Evolutionary conservation across 495 filamentous ascomycete species (phyloP).

Genomic region (Staphylotrichum longicolle): DNA sequence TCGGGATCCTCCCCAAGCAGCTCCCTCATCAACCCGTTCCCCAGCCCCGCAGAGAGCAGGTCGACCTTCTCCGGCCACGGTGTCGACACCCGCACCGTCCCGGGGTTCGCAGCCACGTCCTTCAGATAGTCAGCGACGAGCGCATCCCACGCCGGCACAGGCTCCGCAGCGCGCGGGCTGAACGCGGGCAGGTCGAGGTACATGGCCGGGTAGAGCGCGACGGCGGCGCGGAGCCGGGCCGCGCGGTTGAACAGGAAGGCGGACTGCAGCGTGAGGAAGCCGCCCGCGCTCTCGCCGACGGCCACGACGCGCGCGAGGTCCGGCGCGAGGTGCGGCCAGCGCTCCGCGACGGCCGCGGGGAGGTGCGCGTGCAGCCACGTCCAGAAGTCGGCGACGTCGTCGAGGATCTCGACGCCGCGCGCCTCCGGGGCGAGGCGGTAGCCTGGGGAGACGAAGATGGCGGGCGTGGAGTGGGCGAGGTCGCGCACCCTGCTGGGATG

Average conservation of each 20-base stretch:
- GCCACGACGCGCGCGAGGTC: conserved; percentile 21
- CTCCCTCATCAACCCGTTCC: conserved; percentile 12
- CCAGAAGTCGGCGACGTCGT: conserved; percentile 53
- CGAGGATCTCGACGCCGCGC: conserved; percentile 46
- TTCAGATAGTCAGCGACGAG: conserved; percentile 17
- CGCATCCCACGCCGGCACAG: background rate
- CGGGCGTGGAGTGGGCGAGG: conserved; percentile 15
- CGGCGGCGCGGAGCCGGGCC: conserved; percentile 18
- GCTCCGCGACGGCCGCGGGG: conserved; percentile 1
- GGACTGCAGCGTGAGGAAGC: conserved; percentile 40
- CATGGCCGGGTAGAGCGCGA: conserved; percentile 21
- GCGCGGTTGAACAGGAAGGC: conserved; percentile 23
- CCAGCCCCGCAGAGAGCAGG: conserved; percentile 9
- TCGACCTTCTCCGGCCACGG: conserved; percentile 13
- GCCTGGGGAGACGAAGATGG: conserved; percentile 31
- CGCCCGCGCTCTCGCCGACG: conserved; percentile 39
- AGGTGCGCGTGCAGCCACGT: conserved; percentile 40
- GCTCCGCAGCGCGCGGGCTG: background rate
- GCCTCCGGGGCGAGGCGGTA: conserved; percentile 55
- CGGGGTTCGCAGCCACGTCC: background rate
- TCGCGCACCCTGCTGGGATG: conserved; percentile 11
- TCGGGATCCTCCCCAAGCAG: conserved; percentile 17
- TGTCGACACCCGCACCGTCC: conserved; percentile 4
- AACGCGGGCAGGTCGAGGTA: conserved; percentile 21
- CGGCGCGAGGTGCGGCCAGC: conserved; percentile 1